phyloP scores from a whole-genome alignment of 2,329 filamentous ascomycete genomes.

The Penicillium janthinellum region DNA sequence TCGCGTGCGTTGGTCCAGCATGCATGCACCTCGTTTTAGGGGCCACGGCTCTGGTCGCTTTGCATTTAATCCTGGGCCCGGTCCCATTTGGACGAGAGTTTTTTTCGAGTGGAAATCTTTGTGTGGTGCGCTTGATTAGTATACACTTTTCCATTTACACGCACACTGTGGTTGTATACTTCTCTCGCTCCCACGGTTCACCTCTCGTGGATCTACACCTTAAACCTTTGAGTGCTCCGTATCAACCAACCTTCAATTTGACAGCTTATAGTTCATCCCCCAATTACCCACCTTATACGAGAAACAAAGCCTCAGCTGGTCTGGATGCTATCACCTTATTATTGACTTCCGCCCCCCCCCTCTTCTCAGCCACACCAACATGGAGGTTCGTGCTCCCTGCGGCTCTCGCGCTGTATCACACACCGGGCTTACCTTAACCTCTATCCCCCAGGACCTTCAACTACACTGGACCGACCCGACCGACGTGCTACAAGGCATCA shows the following conservation, averaged over 20 bases:
- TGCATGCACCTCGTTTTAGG: slow-evolving; percentile 20
- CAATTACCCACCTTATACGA: not conserved
- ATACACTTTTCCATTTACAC: not conserved
- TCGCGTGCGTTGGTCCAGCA: slow-evolving; percentile 16
- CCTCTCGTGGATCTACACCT: not conserved
- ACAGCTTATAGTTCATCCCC: not conserved
- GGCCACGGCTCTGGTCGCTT: not conserved
- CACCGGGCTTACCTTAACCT: not conserved
- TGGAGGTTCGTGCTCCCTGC: slow-evolving; percentile 14
- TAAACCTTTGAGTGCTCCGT: not conserved
- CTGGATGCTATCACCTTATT: not conserved
- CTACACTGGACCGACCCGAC: slow-evolving; percentile 27
- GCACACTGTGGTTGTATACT: not conserved
- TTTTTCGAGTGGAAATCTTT: not conserved
- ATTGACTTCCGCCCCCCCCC: not conserved
- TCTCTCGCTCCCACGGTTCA: not conserved
- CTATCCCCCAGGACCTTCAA: slow-evolving; percentile 7
- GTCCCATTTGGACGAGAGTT: slow-evolving; percentile 2
- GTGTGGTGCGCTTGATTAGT: not conserved
- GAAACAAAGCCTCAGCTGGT: not conserved
- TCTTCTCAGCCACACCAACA: slow-evolving; percentile 1
- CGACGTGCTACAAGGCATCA: slow-evolving; percentile 39
- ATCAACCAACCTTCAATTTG: not conserved
- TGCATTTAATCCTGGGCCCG: slow-evolving; percentile 17
- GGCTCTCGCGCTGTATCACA: not conserved